Conservation (phyloP, 1,284 basidiomycete species). For the Amylostereum areolatum region DNA sequence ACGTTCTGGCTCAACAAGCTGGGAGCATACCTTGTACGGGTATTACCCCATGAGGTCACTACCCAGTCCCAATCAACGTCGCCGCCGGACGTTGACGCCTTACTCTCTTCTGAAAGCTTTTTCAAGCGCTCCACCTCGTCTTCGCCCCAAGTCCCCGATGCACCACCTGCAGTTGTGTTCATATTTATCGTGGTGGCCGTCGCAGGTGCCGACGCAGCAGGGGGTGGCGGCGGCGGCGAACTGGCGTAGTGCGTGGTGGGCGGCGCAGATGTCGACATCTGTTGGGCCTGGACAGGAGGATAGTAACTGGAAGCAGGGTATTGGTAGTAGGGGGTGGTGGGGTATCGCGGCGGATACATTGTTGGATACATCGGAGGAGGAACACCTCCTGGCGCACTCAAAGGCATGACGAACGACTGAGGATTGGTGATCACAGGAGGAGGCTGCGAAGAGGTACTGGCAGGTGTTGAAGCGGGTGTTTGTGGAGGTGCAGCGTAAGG, state of each 20-base stretch:
- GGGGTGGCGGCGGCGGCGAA: not conserved
- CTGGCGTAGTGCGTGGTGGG: constrained; percentile 5
- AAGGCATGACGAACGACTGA: constrained; percentile 62
- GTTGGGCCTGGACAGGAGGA: constrained; percentile 19
- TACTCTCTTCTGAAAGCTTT: constrained; percentile 61
- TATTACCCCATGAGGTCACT: constrained; percentile 62
- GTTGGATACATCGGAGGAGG: constrained; percentile 33
- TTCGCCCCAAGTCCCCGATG: constrained; percentile 70
- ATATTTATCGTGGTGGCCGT: constrained; percentile 22
- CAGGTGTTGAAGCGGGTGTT: not conserved
- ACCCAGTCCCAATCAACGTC: constrained; percentile 77
- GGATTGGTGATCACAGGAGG: constrained; percentile 55
- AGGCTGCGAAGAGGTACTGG: constrained; percentile 11
- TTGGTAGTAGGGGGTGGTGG: constrained; percentile 55
- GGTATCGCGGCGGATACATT: constrained; percentile 40
- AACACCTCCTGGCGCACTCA: constrained; percentile 31
- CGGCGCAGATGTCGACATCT: constrained; percentile 6
- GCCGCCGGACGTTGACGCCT: constrained; percentile 34
- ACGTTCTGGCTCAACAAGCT: too few species aligned
- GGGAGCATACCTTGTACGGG: constrained; percentile 52
- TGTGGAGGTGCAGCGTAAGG: not conserved
- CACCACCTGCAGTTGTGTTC: constrained; percentile 36
- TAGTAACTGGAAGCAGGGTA: constrained; percentile 36
- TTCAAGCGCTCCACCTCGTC: constrained; percentile 65
- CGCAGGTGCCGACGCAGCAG: not conserved